Conservation (phyloP, 1,284 basidiomycete genomes). For the Garcileccinum viscosum region DNA sequence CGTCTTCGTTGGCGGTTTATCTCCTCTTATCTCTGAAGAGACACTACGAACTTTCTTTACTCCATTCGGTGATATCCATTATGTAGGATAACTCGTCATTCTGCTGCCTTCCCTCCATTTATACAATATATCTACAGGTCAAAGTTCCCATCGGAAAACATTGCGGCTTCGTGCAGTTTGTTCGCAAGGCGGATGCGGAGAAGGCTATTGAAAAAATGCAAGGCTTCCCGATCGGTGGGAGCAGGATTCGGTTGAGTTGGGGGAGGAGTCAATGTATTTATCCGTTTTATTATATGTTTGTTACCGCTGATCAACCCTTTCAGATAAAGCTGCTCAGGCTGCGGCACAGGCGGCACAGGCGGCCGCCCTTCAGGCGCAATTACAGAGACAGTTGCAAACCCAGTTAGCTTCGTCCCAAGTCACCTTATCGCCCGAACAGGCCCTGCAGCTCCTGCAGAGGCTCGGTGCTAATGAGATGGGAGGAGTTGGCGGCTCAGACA, state of each 20-base stretch:
- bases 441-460: constrained; percentile 69
- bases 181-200: constrained; percentile 90
- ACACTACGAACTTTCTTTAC: constrained; percentile 87
- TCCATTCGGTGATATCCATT: constrained; percentile 91
- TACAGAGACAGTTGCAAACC: constrained; percentile 50
- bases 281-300: neutral
- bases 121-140: constrained; percentile 57
- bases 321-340: constrained; percentile 87
- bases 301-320: constrained; percentile 14
- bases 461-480: constrained; percentile 55
- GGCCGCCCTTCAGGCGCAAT: constrained; percentile 64
- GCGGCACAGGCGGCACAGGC: constrained; percentile 82
- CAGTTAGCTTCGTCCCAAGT: constrained; percentile 41
- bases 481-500: constrained; percentile 32
- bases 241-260: constrained; percentile 91
- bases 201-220: constrained; percentile 95
- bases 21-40: constrained; percentile 85
- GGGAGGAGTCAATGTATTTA: constrained; percentile 86
- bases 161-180: constrained; percentile 95
- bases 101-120: constrained; percentile 11
- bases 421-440: constrained; percentile 67
- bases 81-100: constrained; percentile 56
- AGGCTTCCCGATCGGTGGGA: constrained; percentile 91
- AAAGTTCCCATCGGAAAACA: constrained; percentile 96
- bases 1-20: constrained; percentile 89